Evolutionary conservation across 768 basidiomycete species (phyloP).

Genomic region (Daedaleopsis sinensis): DNA sequence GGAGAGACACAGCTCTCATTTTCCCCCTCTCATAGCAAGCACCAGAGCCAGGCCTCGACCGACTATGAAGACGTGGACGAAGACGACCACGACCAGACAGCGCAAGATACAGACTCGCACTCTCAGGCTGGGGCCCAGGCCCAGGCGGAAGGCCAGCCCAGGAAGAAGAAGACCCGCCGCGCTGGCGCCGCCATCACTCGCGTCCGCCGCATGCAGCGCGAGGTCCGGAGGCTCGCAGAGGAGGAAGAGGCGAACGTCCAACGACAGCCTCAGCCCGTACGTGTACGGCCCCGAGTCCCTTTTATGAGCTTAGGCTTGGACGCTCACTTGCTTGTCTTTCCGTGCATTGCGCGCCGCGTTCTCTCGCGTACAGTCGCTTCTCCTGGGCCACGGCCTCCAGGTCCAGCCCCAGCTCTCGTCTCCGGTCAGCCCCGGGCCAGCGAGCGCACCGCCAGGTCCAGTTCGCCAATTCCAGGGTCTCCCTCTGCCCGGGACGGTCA

Average conservation of each 20-base stretch:
- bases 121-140: constrained; percentile 5
- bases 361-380: not conserved
- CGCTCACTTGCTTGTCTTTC: not conserved
- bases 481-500: not conserved
- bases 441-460: not conserved
- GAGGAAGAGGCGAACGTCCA: constrained; percentile 12
- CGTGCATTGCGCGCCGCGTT: not conserved
- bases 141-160: constrained; percentile 14
- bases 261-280: constrained; percentile 16
- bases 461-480: constrained; percentile 5
- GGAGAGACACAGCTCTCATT: constrained; percentile 14
- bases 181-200: constrained; percentile 20
- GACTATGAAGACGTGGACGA: constrained; percentile 16
- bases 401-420: not conserved
- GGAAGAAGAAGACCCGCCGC: constrained; percentile 23
- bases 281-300: constrained; percentile 7
- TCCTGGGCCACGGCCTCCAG: not conserved
- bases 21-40: constrained; percentile 12
- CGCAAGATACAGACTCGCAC: not conserved
- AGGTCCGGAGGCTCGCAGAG: constrained; percentile 19
- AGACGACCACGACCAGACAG: constrained; percentile 13
- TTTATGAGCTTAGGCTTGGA: not conserved
- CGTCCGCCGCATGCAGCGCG: constrained; percentile 21
- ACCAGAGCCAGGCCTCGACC: constrained; percentile 6
- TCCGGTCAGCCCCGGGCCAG: not conserved